phyloP scores from a whole-genome alignment of 257 asterid species.

The Rubia yunnanensis region DNA sequence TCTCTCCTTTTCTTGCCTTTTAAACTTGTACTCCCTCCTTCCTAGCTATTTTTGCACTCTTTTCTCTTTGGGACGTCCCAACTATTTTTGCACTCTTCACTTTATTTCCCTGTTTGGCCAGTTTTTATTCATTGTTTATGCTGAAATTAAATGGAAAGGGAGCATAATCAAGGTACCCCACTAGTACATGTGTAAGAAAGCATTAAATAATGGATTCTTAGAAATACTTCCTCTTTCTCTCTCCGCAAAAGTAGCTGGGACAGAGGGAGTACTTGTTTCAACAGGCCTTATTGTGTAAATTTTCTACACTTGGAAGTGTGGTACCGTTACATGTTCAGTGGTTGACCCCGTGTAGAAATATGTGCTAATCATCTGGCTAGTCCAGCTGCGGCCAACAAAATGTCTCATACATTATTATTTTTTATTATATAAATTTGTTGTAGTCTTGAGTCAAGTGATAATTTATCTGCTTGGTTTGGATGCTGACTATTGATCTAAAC shows the following conservation, averaged over 20 bases:
- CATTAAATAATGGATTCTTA: too few species aligned
- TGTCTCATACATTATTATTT: neutral
- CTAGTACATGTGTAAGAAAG: too few species aligned
- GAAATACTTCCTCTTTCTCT: neutral
- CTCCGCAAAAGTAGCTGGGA: too few species aligned
- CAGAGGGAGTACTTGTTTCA: neutral
- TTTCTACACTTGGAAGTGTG: neutral
- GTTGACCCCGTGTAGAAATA: neutral
- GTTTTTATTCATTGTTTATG: too few species aligned
- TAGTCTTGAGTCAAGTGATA: neutral
- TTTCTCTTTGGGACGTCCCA: too few species aligned
- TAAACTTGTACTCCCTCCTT: too few species aligned
- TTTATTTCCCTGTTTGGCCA: too few species aligned
- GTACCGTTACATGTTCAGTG: neutral
- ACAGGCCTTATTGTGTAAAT: neutral
- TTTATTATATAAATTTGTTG: neutral
- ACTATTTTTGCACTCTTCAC: too few species aligned
- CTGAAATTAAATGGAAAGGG: too few species aligned
- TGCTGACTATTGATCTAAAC: neutral
- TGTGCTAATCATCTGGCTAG: neutral
- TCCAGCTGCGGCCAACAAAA: neutral
- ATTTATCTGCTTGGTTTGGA: neutral
- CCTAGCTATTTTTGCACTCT: too few species aligned
- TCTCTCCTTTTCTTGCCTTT: too few species aligned
- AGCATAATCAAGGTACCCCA: too few species aligned